Conservation (phyloP, 345 rosid genomes). For the Gossypium raimondii region DNA sequence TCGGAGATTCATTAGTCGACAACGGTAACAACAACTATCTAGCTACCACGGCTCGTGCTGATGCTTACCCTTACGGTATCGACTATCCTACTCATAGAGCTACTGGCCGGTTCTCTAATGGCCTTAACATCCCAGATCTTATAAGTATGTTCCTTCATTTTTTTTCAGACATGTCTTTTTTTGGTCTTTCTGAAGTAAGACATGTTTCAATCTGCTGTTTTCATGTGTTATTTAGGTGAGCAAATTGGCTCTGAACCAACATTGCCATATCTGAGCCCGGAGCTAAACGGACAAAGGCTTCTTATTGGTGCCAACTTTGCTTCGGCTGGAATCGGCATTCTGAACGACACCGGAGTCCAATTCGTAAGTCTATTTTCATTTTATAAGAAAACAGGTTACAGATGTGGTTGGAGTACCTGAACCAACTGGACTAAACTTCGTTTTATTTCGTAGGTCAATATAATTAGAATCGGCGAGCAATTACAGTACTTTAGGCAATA, state of each 20-base stretch:
- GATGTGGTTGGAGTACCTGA: neutral
- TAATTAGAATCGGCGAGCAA: conserved; percentile 61
- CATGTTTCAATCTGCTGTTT: neutral
- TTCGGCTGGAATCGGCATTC: conserved; percentile 90
- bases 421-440: neutral
- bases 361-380: conserved; percentile 41
- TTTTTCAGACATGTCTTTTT: neutral
- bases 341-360: conserved; percentile 79
- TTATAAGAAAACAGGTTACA: neutral
- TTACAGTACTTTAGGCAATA: conserved; percentile 65
- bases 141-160: conserved; percentile 41
- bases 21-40: conserved; percentile 87
- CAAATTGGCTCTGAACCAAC: conserved; percentile 55
- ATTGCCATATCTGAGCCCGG: conserved; percentile 73
- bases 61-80: conserved; percentile 71
- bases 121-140: conserved; percentile 78
- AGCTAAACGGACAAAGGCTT: conserved; percentile 51
- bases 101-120: conserved; percentile 86
- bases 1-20: conserved; percentile 84
- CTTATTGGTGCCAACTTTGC: conserved; percentile 90
- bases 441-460: conserved; percentile 52
- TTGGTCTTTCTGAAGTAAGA: neutral
- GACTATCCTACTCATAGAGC: conserved; percentile 64
- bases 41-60: conserved; percentile 76
- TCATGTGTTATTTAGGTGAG: conserved; percentile 44